Base-by-base conservation (phyloP, 176 grass and related monocot species). In the Echinochloa phyllopogon region DNA sequence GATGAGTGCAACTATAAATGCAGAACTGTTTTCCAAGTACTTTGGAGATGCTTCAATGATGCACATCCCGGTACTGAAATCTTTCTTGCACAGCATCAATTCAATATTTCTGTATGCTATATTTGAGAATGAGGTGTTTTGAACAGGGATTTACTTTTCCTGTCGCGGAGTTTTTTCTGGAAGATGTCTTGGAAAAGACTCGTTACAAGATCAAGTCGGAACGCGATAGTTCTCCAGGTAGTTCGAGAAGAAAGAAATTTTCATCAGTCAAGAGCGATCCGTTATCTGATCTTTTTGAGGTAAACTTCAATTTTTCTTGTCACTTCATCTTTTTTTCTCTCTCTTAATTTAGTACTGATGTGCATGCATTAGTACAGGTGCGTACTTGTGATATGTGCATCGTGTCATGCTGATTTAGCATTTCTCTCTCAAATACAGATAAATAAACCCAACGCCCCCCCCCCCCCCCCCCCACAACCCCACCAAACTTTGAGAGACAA, bases 1-100 rank as follows among this genome's bases (percentile, higher is more conserved):
- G 72, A 98, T 95, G 96, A 98, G 96, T 88, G 96, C 96, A 82
- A 98, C 96, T 43, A 95, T 98, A 81, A 98, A 98, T 87, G 93
- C 96, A 41, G 93, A 95, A 65, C 72, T 98, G 41, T 98, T 98
- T 85, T 98, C 96, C 62, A 98, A 88, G 72, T 98, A 98, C 77
- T 98, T 94, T 50, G 88, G 91, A 73, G 88, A 89, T 65, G 87
- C 87, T 69, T 89, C 96, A 60, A 72, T 95, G 63, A 98, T 98
- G 77, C 96, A 98, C 83, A 98, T 98, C 63, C 96, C 80, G 85
- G 96, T 98, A 95, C 48, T 86, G 16, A 91, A 63, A 84, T 41
- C 27, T 74, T 72, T 80, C 67, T 39, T 33, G 59, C 57, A 56
- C 53, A 62, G 14, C 58, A 80, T 75, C 33, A 11, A 66, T 33